phyloP scores from a whole-genome alignment of 768 basidiomycete species.

The Suillus discolor region DNA sequence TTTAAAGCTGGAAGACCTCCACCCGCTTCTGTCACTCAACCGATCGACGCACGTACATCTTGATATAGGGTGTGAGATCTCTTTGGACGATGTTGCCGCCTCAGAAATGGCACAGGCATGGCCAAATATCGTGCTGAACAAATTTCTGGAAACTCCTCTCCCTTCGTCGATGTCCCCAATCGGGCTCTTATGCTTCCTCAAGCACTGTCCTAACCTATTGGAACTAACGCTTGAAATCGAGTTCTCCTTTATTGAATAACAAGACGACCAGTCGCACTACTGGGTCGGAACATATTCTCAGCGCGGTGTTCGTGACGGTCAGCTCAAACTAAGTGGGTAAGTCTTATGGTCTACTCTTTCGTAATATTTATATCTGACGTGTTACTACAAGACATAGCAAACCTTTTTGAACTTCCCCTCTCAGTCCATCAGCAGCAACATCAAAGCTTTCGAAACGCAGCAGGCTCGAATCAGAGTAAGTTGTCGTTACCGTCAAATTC shows the following conservation, averaged over 20 bases:
- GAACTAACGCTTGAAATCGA: conserved; percentile 24
- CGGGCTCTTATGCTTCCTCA: conserved; percentile 25
- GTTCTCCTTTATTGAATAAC: conserved; percentile 17
- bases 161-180: conserved; percentile 14
- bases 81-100: conserved; percentile 25
- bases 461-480: too few relatives aligned
- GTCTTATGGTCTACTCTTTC: too few relatives aligned
- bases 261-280: conserved; percentile 9
- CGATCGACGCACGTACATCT: conserved; percentile 26
- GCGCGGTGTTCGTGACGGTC: too few relatives aligned
- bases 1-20: background rate
- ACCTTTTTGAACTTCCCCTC: too few relatives aligned
- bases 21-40: conserved; percentile 12
- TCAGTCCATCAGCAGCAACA: too few relatives aligned
- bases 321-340: too few relatives aligned
- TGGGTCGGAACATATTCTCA: conserved; percentile 1
- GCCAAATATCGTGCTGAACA: conserved; percentile 8
- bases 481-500: too few relatives aligned
- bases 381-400: too few relatives aligned
- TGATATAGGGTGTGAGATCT: conserved; percentile 22
- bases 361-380: too few relatives aligned
- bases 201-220: conserved; percentile 11
- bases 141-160: background rate
- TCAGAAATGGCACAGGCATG: conserved; percentile 22
- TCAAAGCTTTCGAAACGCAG: too few relatives aligned